These are phyloP conservation scores for Teratosphaeria epicoccoides DNA, from an alignment of 2,329 filamentous ascomycete species.

Conservation along the genomic window DNA sequence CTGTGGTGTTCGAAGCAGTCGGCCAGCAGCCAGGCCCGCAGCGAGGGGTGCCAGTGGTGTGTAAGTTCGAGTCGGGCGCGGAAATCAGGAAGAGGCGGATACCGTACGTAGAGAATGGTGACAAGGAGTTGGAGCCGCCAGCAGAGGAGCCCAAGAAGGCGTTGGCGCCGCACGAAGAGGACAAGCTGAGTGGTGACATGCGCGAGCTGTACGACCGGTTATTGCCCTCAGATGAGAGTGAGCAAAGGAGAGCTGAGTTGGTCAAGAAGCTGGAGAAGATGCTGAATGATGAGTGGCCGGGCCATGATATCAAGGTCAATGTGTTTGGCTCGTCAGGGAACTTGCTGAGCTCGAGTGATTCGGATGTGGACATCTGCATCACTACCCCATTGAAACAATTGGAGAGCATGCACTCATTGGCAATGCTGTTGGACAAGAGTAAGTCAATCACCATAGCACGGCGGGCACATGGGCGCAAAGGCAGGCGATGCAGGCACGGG, in stretches of 20 bases:
- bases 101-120: conserved; percentile 73
- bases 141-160: conserved; percentile 59
- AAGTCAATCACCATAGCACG: conserved; percentile 31
- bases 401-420: conserved; percentile 83
- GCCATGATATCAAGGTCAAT: conserved; percentile 77
- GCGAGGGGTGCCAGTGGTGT: conserved; percentile 53
- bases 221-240: conserved; percentile 69
- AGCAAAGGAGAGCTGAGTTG: conserved; percentile 62
- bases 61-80: conserved; percentile 81
- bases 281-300: conserved; percentile 85
- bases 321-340: conserved; percentile 99
- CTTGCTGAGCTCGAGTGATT: conserved; percentile 85
- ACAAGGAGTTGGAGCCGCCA: conserved; percentile 61
- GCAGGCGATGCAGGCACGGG: no score
- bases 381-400: conserved; percentile 80
- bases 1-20: conserved; percentile 71
- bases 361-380: conserved; percentile 97
- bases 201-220: conserved; percentile 73
- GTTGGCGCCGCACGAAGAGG: conserved; percentile 62
- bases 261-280: conserved; percentile 81
- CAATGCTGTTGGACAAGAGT: conserved; percentile 76
- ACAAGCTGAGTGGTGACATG: conserved; percentile 70
- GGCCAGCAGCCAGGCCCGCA: conserved; percentile 52
- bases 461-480: neutral
- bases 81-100: conserved; percentile 75